Evolutionary conservation across 352 stramenopile species (phyloP), one percentile per base, ranked within the genome.

Genomic region (Phytophthora macrochlamydospora): DNA sequence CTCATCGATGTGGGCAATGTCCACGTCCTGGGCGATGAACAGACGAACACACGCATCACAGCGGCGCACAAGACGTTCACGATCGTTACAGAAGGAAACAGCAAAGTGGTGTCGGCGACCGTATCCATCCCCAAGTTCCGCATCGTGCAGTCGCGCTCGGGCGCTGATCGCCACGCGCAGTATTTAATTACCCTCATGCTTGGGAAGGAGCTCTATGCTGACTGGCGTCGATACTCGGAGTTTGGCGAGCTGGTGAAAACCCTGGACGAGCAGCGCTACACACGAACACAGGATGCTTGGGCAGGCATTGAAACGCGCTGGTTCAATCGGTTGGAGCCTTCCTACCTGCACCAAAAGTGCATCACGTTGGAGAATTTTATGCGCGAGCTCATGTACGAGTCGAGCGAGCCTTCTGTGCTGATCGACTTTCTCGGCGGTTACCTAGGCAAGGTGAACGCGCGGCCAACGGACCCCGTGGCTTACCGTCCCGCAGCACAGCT

Each of bases 351-450:
- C 51, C 85, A 94, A 46, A 95, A 95, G 65, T 93, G 84, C 61
- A 94, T 95, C 64, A 92, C 88, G 29, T 77, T 95, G 28, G 88
- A 95, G 65, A 93, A 94, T 38, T 93, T 94, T 38, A 85, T 95
- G 73, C 85, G 88, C 53, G 88, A 95, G 72, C 78, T 95, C 46
- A 94, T 95, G 86, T 95, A 95, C 75, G 88, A 95, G 66, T 92
- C 85, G 8, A 93, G 76, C 57, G 84, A 92, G 49, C 84, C 88
- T 40, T 75, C 73, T 7, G 59, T 84, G 30, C 56, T 94, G 13
- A 91, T 95, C 52, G 86, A 93, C 52, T 95, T 95, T 43, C 81
- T 95, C 13, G 88, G 88, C 13, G 83, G 87, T 2, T 91, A 87
- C 57, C 55, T 90, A 56, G 82, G 74, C 57, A 92, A 90, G 62